phyloP scores from a whole-genome alignment of 1,139 yeast genomes.

The Pichia norvegensis region DNA sequence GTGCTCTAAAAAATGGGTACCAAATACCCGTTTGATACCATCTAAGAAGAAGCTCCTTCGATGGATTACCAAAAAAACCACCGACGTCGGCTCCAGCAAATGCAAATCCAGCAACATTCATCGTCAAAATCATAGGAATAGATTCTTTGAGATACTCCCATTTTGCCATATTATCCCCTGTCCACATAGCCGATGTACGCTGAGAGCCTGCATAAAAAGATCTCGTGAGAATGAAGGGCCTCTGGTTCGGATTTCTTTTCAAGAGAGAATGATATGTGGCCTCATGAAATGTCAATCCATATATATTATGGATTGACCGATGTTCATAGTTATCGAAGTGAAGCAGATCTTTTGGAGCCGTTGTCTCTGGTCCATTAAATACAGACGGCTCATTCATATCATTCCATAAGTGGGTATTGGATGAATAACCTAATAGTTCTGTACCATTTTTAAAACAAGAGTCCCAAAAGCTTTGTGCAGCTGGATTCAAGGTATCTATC shows the following conservation, averaged over 20 bases:
- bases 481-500: slow-evolving; percentile 77
- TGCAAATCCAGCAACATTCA: slow-evolving; percentile 81
- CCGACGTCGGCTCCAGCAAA: slow-evolving; percentile 96
- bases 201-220: slow-evolving; percentile 89
- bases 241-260: slow-evolving; percentile 41
- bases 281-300: slow-evolving; percentile 74
- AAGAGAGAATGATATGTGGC: slow-evolving; percentile 64
- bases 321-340: slow-evolving; percentile 84
- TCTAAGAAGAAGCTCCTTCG: slow-evolving; percentile 67
- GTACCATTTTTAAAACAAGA: slow-evolving; percentile 35
- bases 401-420: slow-evolving; percentile 83
- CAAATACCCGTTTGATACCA: slow-evolving; percentile 97
- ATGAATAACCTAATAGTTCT: slow-evolving; percentile 44
- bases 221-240: slow-evolving; percentile 89
- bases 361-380: slow-evolving; percentile 89
- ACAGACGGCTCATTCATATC: slow-evolving; percentile 98
- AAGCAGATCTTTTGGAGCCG: slow-evolving; percentile 72
- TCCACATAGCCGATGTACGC: slow-evolving; percentile 90
- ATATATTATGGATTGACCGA: slow-evolving; percentile 80
- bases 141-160: slow-evolving; percentile 84
- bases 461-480: slow-evolving; percentile 56
- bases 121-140: slow-evolving; percentile 79
- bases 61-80: slow-evolving; percentile 90
- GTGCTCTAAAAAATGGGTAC: slow-evolving; percentile 95
- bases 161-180: slow-evolving; percentile 90